These are phyloP conservation scores for Polyporus tsugae DNA, from an alignment of 1,284 basidiomycete species.

Conservation along the genomic window DNA sequence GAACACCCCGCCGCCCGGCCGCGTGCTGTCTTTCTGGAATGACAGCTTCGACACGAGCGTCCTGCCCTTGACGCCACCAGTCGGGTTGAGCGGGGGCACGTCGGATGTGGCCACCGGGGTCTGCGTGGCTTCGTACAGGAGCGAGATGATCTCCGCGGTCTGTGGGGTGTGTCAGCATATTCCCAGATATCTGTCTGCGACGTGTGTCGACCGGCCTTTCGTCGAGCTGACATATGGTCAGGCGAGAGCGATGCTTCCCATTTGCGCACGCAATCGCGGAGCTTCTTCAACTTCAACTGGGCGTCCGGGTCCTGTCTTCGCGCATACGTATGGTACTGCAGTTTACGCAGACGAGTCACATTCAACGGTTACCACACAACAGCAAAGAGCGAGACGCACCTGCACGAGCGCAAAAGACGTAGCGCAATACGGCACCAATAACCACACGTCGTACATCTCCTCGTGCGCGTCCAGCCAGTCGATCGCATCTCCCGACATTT, in stretches of 20 bases:
- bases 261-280: constrained; percentile 83
- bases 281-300: constrained; percentile 75
- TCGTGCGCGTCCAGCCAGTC: constrained; percentile 91
- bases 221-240: constrained; percentile 91
- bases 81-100: constrained; percentile 73
- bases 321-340: constrained; percentile 92
- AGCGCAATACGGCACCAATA: constrained; percentile 87
- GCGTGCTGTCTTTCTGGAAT: constrained; percentile 77
- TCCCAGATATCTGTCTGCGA: constrained; percentile 32
- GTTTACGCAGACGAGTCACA: neutral
- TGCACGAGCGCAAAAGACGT: constrained; percentile 92
- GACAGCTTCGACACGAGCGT: constrained; percentile 63
- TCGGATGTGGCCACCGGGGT: constrained; percentile 67
- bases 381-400: constrained; percentile 56
- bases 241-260: constrained; percentile 85
- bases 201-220: constrained; percentile 68
- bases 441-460: constrained; percentile 85
- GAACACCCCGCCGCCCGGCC: constrained; percentile 88
- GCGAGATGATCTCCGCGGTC: constrained; percentile 91
- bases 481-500: constrained; percentile 81
- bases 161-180: constrained; percentile 49
- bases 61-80: constrained; percentile 72
- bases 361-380: neutral
- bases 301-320: constrained; percentile 81
- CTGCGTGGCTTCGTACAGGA: constrained; percentile 92